Percentiles rank a stretch among this genome's conserved stretches.
Evolutionary conservation across 768 basidiomycete genomes (phyloP).

Genomic region (Lentinus brumalis): DNA sequence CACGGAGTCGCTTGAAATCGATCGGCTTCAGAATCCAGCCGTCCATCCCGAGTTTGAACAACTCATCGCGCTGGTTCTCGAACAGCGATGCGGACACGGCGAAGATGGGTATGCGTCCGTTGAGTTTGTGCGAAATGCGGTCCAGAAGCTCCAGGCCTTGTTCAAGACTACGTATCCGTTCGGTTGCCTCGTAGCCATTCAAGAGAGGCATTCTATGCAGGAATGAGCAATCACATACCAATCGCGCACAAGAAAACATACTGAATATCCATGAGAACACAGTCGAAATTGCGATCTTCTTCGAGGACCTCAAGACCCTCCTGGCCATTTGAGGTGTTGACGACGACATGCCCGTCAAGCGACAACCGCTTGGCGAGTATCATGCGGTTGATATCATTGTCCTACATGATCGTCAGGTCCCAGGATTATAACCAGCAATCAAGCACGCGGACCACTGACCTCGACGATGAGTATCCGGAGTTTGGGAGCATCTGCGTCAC

Average conservation of each 20-base stretch:
- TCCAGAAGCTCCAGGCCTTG: constrained; percentile 23
- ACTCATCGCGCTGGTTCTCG: constrained; percentile 56
- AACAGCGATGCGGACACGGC: constrained; percentile 77
- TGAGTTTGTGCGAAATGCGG: constrained; percentile 46
- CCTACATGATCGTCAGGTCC: constrained; percentile 39
- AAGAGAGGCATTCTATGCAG: constrained; percentile 73
- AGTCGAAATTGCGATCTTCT: constrained; percentile 64
- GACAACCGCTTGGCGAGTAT: constrained; percentile 70
- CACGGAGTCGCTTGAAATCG: constrained; percentile 67
- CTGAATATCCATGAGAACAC: constrained; percentile 85
- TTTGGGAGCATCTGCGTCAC: constrained; percentile 11
- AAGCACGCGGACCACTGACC: constrained; percentile 43
- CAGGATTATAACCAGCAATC: not conserved
- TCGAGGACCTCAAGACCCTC: constrained; percentile 65
- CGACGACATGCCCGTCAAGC: constrained; percentile 65
- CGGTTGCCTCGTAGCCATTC: constrained; percentile 70
- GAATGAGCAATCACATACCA: not conserved
- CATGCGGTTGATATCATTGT: constrained; percentile 72
- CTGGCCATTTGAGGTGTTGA: constrained; percentile 73
- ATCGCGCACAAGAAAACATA: constrained; percentile 36
- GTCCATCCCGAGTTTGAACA: constrained; percentile 62
- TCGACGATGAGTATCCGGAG: constrained; percentile 68
- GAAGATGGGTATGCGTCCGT: constrained; percentile 76
- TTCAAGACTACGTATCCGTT: constrained; percentile 67
- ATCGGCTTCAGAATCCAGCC: constrained; percentile 87